Conservation (phyloP, 2,329 filamentous ascomycete genomes). For the Ophiostoma piceae region DNA sequence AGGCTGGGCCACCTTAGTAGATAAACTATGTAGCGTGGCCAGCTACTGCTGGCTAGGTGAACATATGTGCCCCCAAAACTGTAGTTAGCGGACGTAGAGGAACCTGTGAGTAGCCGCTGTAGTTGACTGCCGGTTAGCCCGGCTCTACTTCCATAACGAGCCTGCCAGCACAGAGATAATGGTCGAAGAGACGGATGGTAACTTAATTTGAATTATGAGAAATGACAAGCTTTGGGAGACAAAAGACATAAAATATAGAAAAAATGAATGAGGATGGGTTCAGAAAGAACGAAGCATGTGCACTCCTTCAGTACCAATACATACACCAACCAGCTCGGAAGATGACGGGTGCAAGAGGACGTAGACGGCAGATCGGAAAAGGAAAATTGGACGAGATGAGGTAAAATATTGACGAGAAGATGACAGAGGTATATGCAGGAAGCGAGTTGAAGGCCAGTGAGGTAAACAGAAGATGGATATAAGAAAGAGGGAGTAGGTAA, state of each 20-base stretch:
- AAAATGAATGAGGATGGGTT: too few relatives aligned
- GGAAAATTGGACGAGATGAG: background rate
- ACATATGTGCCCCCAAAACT: too few relatives aligned
- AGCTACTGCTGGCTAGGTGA: too few relatives aligned
- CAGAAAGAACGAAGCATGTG: background rate
- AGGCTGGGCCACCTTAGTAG: too few relatives aligned
- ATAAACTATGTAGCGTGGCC: too few relatives aligned
- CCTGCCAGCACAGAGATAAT: too few relatives aligned
- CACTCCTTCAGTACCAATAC: background rate
- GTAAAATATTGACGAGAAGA: background rate
- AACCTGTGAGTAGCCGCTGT: too few relatives aligned
- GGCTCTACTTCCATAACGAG: too few relatives aligned
- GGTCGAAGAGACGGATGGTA: too few relatives aligned
- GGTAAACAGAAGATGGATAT: background rate
- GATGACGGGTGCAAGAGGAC: background rate
- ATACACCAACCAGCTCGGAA: background rate
- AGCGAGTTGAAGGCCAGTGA: background rate
- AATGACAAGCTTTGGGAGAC: background rate
- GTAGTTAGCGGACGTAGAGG: too few relatives aligned
- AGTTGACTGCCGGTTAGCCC: too few relatives aligned
- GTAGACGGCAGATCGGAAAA: background rate
- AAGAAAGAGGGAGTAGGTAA: background rate
- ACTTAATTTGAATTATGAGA: too few relatives aligned
- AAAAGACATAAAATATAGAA: background rate
- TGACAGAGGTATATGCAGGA: background rate